Evolutionary conservation across 2,329 filamentous ascomycete species (phyloP), one percentile per base, ranked within the genome.

Genomic region (Elsinoe necatrix): DNA sequence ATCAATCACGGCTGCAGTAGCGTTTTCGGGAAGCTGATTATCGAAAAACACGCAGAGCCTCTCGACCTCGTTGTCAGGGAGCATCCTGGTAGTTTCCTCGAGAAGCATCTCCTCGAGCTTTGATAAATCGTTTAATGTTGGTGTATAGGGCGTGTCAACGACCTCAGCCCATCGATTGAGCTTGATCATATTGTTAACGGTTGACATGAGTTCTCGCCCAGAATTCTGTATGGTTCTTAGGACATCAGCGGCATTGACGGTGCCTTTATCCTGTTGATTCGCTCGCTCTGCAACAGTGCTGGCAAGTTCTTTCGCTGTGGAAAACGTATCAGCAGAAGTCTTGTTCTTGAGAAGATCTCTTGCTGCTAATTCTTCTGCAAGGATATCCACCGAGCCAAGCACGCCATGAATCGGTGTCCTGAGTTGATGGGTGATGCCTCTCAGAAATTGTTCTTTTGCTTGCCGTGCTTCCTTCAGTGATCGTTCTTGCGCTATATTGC

Each of bases 341-440:
- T 35, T n/a, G 5, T 42, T 14, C 5, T 48, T 58, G 5, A 64
- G 35, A 1, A 65, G 43, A 1, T 66, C 64, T 2, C 62, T 56
- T 2, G 62, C 60, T 25, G 64, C 67, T 0, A 75, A 57, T 35
- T 76, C 74, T 56, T 77, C 74, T 0, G 68, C 69, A 1, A 77
- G 63, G 0, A 77, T 61, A 14, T 77, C 71, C 3, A 67, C 67
- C 1, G 69, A 71, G 5, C 69, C 69, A 4, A 77, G 66, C 1
- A 77, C 74, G 0, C 75, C 75, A 31, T 77, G 75, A 3, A 77
- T 75, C 0, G 75, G 75, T 0, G 75, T 77, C 35, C 75, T 68
- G 0, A 77, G 69, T 34, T 77, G 73, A 54, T 77, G 75, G 0
- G 73, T 75, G 7, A 77, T 70, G 0, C 74, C 72, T 3, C 75